phyloP scores from a whole-genome alignment of 2,329 filamentous ascomycete genomes.

The Trichoderma cornu-damae region DNA sequence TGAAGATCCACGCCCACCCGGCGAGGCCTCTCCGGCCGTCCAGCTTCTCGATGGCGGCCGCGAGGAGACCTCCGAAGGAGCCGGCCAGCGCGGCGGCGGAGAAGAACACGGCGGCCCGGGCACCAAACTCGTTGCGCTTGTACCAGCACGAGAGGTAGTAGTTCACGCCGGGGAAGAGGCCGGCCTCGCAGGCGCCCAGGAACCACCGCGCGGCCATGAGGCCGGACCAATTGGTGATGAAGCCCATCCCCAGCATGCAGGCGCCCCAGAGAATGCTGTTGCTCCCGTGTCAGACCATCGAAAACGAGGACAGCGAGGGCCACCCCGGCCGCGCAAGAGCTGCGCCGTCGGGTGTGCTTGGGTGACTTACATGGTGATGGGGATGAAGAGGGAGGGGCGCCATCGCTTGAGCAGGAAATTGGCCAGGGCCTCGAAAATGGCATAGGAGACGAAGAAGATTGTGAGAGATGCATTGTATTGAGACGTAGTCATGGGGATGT shows the following conservation, averaged over 20 bases:
- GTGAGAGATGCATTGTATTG: constrained; percentile 72
- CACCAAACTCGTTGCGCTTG: constrained; percentile 69
- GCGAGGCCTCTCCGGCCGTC: constrained; percentile 52
- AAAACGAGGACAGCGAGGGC: too few species aligned
- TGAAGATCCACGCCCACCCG: constrained; percentile 63
- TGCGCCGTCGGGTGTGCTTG: too few species aligned
- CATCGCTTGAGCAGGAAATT: constrained; percentile 75
- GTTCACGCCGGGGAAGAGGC: constrained; percentile 70
- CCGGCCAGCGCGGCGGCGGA: constrained; percentile 75
- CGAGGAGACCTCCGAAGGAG: constrained; percentile 69
- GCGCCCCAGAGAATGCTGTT: constrained; percentile 58
- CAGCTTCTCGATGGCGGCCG: constrained; percentile 67
- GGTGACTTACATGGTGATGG: constrained; percentile 64
- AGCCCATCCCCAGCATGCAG: constrained; percentile 65
- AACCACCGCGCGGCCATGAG: constrained; percentile 66
- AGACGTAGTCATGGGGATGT: constrained; percentile 53
- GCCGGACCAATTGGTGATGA: constrained; percentile 57
- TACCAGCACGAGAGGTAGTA: constrained; percentile 87
- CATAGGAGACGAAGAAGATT: constrained; percentile 84
- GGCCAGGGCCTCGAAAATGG: constrained; percentile 70
- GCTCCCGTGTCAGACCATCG: constrained; percentile 22
- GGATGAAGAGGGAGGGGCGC: constrained; percentile 73
- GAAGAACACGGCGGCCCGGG: constrained; percentile 79
- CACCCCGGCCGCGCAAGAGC: too few species aligned
- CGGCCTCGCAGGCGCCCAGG: constrained; percentile 68